Conservation (phyloP, 345 rosid species). For the Euphorbia pulcherrima region DNA sequence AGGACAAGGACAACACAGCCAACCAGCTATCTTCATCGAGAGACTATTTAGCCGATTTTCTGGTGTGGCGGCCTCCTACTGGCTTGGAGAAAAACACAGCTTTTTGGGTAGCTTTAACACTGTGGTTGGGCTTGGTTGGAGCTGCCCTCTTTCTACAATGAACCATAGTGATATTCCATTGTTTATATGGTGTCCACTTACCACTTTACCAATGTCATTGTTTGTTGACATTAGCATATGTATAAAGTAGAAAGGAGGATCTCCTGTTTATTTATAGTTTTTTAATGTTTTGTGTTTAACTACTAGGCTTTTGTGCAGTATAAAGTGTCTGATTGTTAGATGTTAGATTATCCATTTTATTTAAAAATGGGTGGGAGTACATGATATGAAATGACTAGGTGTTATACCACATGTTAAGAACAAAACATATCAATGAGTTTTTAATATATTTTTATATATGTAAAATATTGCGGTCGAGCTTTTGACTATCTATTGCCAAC, state of each 20-base stretch:
- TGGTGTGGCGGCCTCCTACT: conserved; percentile 70
- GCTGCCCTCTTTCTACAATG: conserved; percentile 75
- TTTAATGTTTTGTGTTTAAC: too few species aligned
- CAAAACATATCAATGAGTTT: too few species aligned
- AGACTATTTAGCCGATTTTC: conserved; percentile 66
- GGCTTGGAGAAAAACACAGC: conserved; percentile 62
- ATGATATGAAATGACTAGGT: too few species aligned
- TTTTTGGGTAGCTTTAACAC: conserved; percentile 71
- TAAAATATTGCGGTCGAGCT: too few species aligned
- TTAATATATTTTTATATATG: too few species aligned
- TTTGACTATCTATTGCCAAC: too few species aligned
- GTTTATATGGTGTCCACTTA: conserved; percentile 16
- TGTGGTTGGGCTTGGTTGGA: conserved; percentile 86
- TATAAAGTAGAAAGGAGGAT: conserved; percentile 18
- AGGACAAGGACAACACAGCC: conserved; percentile 54
- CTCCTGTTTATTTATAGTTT: too few species aligned
- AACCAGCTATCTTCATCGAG: conserved; percentile 63
- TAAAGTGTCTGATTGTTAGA: too few species aligned
- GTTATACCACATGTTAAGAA: too few species aligned
- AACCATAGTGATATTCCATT: conserved; percentile 29
- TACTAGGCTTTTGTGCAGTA: too few species aligned
- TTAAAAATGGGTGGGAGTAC: too few species aligned
- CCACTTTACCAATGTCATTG: conserved; percentile 7
- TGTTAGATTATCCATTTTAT: too few species aligned
- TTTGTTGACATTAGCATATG: conserved; percentile 15